Conservation (phyloP, 208 protist genomes). For the Wallacemonas sp. region DNA sequence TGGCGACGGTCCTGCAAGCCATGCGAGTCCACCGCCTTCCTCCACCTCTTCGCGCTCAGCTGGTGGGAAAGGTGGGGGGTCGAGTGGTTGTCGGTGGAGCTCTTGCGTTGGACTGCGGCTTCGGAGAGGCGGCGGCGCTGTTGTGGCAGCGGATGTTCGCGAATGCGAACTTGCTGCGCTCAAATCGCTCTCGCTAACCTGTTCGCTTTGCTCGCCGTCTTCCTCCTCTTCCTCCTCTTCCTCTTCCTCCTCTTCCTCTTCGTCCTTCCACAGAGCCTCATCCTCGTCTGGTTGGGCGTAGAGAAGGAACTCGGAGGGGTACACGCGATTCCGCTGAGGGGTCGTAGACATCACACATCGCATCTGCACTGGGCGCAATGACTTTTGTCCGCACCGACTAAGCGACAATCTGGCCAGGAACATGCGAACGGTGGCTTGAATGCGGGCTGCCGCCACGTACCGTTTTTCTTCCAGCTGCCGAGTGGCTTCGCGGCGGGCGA, state of each 20-base stretch:
- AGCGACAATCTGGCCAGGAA: constrained; percentile 33
- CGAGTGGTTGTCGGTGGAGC: not conserved
- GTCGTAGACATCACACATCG: too few relatives aligned
- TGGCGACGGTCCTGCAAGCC: not conserved
- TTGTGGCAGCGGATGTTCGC: not conserved
- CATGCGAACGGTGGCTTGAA: constrained; percentile 64
- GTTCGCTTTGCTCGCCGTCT: not conserved
- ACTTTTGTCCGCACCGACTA: not conserved
- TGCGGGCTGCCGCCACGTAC: constrained; percentile 25
- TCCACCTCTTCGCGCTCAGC: not conserved
- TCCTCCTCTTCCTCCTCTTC: not conserved
- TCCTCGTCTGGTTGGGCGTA: constrained; percentile 1
- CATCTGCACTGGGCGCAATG: constrained; percentile 16
- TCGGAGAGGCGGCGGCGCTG: not conserved
- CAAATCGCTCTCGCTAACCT: not conserved
- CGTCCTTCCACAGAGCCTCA: constrained; percentile 1
- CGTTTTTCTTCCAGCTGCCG: constrained; percentile 21
- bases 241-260: constrained; percentile 13
- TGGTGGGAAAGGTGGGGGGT: not conserved
- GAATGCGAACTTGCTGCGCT: not conserved
- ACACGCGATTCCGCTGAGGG: too few relatives aligned
- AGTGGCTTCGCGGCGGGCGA: not conserved
- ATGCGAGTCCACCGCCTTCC: not conserved
- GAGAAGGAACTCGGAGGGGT: too few relatives aligned
- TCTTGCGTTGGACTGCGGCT: not conserved